Evolutionary conservation across 768 basidiomycete species (phyloP).

Genomic region (Trametes maxima): DNA sequence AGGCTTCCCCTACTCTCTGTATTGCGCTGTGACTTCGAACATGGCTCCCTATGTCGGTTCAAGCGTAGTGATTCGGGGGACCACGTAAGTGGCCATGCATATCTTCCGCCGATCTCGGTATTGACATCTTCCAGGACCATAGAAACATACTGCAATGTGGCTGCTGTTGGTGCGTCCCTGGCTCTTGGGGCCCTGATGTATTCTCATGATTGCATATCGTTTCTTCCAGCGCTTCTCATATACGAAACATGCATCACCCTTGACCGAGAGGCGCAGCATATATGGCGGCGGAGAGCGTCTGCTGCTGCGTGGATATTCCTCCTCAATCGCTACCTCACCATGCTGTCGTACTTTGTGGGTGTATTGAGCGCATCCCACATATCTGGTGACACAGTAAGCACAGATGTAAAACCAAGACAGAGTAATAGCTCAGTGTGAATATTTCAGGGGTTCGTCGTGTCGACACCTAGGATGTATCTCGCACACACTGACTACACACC

Average conservation of each 20-base stretch:
- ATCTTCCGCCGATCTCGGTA: neutral
- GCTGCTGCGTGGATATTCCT: constrained; percentile 11
- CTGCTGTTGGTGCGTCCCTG: neutral
- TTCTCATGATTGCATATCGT: neutral
- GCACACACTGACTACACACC: neutral
- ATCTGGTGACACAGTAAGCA: neutral
- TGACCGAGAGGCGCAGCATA: constrained; percentile 1
- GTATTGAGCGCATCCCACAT: neutral
- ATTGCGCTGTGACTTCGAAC: too few relatives aligned
- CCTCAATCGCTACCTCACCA: constrained; percentile 9
- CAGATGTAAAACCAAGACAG: too few relatives aligned
- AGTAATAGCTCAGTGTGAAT: too few relatives aligned
- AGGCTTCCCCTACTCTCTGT: too few relatives aligned
- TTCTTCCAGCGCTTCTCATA: constrained; percentile 6
- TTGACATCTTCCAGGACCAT: neutral
- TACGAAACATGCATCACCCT: constrained; percentile 11
- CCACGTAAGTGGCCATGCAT: too few relatives aligned
- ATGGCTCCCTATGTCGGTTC: too few relatives aligned
- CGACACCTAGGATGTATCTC: neutral
- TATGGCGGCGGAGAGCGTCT: constrained; percentile 8
- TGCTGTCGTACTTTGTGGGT: neutral
- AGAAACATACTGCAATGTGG: neutral
- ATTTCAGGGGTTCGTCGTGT: neutral
- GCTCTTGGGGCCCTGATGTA: too few relatives aligned
- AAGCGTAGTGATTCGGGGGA: too few relatives aligned